Evolutionary conservation across 805 yeast species (phyloP).

Genomic region (Lachancea fermentati): DNA sequence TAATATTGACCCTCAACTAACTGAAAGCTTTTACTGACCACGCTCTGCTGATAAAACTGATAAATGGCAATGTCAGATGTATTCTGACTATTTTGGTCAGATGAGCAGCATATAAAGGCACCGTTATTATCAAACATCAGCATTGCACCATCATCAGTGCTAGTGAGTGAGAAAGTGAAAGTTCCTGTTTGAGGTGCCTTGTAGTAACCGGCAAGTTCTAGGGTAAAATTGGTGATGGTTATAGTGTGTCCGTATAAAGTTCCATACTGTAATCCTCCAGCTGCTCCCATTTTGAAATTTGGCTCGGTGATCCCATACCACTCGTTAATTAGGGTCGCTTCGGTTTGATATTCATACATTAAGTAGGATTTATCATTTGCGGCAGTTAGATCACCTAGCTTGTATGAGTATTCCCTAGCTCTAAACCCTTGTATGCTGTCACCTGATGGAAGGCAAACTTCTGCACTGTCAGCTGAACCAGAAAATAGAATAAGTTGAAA

Average conservation of each 20-base stretch:
- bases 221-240: constrained; percentile 19
- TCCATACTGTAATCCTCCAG: constrained; percentile 2
- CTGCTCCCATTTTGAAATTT: constrained; percentile 1
- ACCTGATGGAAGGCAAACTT: constrained; percentile 2
- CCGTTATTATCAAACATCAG: constrained; percentile 27
- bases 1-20: constrained; percentile 14
- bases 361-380: constrained; percentile 1
- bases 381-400: constrained; percentile 1
- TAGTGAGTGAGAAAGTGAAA: constrained; percentile 19
- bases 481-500: neutral
- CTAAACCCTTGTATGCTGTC: constrained; percentile 1
- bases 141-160: constrained; percentile 31
- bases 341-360: constrained; percentile 2
- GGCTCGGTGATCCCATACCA: constrained; percentile 1
- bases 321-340: neutral
- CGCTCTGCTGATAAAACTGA: constrained; percentile 1
- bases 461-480: neutral
- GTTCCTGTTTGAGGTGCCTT: constrained; percentile 28
- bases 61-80: constrained; percentile 3
- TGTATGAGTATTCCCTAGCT: constrained; percentile 1
- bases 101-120: constrained; percentile 32
- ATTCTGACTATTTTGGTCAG: constrained; percentile 8
- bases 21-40: neutral
- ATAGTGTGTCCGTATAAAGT: constrained; percentile 8
- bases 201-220: constrained; percentile 24